These are phyloP conservation scores for Rhodotorula sp. DNA, from an alignment of 1,284 basidiomycete genomes.

Conservation along the genomic window DNA sequence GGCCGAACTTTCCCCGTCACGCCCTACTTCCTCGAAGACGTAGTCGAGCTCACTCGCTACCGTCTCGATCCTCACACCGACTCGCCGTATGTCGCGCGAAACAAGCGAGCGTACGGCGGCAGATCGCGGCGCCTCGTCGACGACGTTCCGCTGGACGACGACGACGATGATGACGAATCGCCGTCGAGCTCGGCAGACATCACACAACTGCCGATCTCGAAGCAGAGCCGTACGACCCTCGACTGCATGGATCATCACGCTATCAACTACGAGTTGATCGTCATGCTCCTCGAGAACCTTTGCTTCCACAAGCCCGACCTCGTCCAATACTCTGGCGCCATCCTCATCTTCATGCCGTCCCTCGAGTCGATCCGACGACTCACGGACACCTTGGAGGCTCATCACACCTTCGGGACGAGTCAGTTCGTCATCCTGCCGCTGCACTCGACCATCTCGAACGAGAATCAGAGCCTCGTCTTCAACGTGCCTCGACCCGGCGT, in stretches of 20 bases:
- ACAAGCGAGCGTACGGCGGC: constrained; percentile 58
- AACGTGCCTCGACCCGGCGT: constrained; percentile 62
- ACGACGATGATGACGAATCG: constrained; percentile 70
- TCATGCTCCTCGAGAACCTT: constrained; percentile 80
- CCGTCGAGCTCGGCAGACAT: constrained; percentile 44
- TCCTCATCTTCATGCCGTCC: constrained; percentile 93
- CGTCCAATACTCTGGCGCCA: constrained; percentile 69
- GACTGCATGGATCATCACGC: constrained; percentile 84
- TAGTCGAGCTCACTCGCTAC: constrained; percentile 84
- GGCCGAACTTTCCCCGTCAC: constrained; percentile 97
- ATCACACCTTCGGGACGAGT: constrained; percentile 68
- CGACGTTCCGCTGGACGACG: constrained; percentile 60
- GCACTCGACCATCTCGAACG: constrained; percentile 87
- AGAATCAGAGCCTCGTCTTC: constrained; percentile 87
- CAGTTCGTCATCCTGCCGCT: constrained; percentile 80
- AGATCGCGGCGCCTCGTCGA: constrained; percentile 69
- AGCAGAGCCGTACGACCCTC: constrained; percentile 72
- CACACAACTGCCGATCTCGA: constrained; percentile 46
- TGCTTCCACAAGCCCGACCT: constrained; percentile 68
- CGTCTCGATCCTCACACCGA: constrained; percentile 63
- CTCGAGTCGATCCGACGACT: constrained; percentile 78
- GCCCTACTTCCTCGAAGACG: constrained; percentile 86
- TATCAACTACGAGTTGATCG: constrained; percentile 78
- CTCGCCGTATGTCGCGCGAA: constrained; percentile 67
- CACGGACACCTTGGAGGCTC: constrained; percentile 76